Conservation (phyloP, 306 rosid species). For the Benincasa hispida region DNA sequence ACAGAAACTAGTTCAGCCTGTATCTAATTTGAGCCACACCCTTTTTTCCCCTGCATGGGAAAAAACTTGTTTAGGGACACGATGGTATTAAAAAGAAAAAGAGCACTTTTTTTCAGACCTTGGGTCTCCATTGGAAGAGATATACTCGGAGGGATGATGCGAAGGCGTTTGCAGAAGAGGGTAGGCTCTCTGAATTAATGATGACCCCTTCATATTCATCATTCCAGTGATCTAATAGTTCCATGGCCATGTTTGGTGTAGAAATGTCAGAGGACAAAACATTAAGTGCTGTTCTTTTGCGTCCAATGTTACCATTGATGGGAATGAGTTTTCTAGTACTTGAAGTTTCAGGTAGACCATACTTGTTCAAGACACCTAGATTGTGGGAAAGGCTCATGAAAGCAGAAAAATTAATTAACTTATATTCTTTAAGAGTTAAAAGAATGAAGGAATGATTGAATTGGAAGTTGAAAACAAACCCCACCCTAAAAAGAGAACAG, state of each 20-base stretch:
- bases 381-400: not conserved
- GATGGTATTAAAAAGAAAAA: not conserved
- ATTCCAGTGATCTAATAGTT: slow-evolving; percentile 26
- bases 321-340: not conserved
- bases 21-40: slow-evolving; percentile 35
- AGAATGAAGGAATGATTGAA: not conserved
- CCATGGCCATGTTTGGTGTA: slow-evolving; percentile 10
- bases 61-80: not conserved
- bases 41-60: slow-evolving; percentile 21
- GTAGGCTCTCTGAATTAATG: slow-evolving; percentile 25
- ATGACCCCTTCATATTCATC: slow-evolving; percentile 33
- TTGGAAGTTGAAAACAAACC: not conserved
- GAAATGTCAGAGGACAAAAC: slow-evolving; percentile 21
- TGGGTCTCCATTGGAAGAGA: slow-evolving; percentile 21
- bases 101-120: slow-evolving; percentile 13
- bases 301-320: not conserved
- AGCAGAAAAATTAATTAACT: not conserved
- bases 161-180: slow-evolving; percentile 22
- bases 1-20: slow-evolving; percentile 26
- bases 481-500: not conserved
- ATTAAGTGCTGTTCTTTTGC: slow-evolving; percentile 13
- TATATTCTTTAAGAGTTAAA: not conserved
- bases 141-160: slow-evolving; percentile 26
- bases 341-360: not conserved
- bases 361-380: not conserved